Base-by-base conservation (phyloP, 2,329 filamentous ascomycete species). In the Exophiala mesophila region DNA sequence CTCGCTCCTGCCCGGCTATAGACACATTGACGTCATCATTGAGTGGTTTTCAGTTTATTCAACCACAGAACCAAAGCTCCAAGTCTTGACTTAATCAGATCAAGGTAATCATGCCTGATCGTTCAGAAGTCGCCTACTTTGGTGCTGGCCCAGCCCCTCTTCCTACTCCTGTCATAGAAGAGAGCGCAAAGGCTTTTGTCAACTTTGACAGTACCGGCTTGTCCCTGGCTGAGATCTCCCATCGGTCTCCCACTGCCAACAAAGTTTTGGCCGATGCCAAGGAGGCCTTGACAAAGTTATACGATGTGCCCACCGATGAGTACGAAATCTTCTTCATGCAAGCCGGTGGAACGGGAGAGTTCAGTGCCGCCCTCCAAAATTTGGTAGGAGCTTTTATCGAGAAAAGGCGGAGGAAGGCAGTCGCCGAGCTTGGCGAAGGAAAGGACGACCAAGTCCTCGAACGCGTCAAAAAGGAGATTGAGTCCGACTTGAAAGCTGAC, bases 301-400 rank as follows among this genome's bases (percentile, higher is more conserved):
- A 95, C 43, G 83, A 90, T 56, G 83, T 97, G 42, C 88, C 88
- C 3, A 48, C 41, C 10, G 78, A 83, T 54, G 81, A 85, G 62
- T 95, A 96, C 67, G 88, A 95, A 47, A 76, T 95, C 41, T 67
- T 95, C 15, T 90, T 94, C 65, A 83, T 94, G 73, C 85, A 92
- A 63, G 86, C 78, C 47, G 89, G 90, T 45, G 90, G 89, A 49
- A 87, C 76, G 36, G 88, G 88, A 47, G 79, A 89, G 68, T 96
- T 96, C 71, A 82, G 83, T 40, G 85, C 88, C 21, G 80, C 81
- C 4, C 77, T 87, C 3, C 90, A 92, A 68, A 94, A 96, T 68
- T 68, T 95, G 40, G 82, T 92, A 33, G 77, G 81, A 18, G 76
- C 84, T 47, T 96, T 88, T 89, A 82, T 94, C 4, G 78, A 81